Conservation (phyloP, 2,329 filamentous ascomycete genomes). For the Penicillium sp. region DNA sequence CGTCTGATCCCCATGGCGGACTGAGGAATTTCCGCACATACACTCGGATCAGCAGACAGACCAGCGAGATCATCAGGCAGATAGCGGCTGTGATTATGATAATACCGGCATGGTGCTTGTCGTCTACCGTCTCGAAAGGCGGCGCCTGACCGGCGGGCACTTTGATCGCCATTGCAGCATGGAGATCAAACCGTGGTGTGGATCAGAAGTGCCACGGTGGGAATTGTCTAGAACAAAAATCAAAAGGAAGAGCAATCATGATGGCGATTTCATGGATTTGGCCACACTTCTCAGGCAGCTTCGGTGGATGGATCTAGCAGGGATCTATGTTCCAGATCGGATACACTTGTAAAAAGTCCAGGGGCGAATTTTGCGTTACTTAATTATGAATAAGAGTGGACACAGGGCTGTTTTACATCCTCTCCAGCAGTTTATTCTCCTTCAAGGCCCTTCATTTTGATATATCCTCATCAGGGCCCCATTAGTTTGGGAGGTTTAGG, state of each 20-base stretch:
- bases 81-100: conserved; percentile 23
- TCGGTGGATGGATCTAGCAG: no score
- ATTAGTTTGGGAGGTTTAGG: no score
- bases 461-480: no score
- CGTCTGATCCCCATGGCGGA: conserved; percentile 1
- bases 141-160: conserved; percentile 17
- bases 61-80: neutral
- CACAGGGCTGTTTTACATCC: no score
- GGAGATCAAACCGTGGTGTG: neutral
- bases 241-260: neutral
- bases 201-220: neutral
- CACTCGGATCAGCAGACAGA: neutral
- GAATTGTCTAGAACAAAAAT: neutral
- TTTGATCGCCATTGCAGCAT: conserved; percentile 7
- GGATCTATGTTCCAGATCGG: no score
- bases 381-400: no score
- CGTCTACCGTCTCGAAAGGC: conserved; percentile 27
- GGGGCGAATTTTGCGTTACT: no score
- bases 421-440: no score
- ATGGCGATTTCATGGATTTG: neutral
- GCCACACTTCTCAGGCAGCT: no score
- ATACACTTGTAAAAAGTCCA: no score
- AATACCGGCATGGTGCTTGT: conserved; percentile 30
- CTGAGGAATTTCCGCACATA: neutral
- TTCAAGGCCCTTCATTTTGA: no score